Percentiles rank a stretch among this genome's conserved stretches.
phyloP scores from a whole-genome alignment of 192 early-diverging fungal genomes.

The Glomus cerebriforme region DNA sequence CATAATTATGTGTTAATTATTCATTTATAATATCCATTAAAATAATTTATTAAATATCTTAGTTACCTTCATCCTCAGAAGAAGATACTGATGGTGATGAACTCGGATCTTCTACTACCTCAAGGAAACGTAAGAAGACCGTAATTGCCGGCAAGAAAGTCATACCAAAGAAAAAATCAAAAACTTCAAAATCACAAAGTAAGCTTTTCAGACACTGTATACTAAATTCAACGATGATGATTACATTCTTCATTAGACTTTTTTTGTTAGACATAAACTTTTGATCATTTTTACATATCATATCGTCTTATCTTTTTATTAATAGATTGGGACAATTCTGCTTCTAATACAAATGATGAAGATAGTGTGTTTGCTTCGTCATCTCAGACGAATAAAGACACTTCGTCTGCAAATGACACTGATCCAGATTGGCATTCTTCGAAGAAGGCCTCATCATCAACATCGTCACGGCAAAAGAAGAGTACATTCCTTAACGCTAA shows the following conservation, averaged over 20 bases:
- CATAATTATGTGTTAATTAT: not conserved
- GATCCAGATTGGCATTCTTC: not conserved
- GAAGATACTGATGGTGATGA: constrained; percentile 1
- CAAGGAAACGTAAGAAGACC: constrained; percentile 15
- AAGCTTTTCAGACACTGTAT: not conserved
- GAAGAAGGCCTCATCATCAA: not conserved
- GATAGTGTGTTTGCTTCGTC: not conserved
- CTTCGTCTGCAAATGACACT: not conserved
- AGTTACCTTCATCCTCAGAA: constrained; percentile 21
- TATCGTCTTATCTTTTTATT: not conserved
- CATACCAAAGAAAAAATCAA: constrained; percentile 1
- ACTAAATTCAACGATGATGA: too few species aligned
- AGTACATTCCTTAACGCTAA: constrained; percentile 21
- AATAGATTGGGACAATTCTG: not conserved
- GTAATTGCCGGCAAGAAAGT: not conserved
- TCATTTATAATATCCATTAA: too few species aligned
- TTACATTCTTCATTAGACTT: not conserved
- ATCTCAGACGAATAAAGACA: not conserved
- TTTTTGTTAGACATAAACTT: not conserved
- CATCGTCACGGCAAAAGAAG: constrained; percentile 30
- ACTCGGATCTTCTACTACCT: not conserved
- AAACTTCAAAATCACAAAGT: not conserved
- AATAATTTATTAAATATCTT: not conserved
- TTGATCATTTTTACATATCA: not conserved
- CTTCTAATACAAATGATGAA: not conserved